Evolutionary conservation across 2,329 filamentous ascomycete species (phyloP).

Genomic region (Colletotrichum coccodes): DNA sequence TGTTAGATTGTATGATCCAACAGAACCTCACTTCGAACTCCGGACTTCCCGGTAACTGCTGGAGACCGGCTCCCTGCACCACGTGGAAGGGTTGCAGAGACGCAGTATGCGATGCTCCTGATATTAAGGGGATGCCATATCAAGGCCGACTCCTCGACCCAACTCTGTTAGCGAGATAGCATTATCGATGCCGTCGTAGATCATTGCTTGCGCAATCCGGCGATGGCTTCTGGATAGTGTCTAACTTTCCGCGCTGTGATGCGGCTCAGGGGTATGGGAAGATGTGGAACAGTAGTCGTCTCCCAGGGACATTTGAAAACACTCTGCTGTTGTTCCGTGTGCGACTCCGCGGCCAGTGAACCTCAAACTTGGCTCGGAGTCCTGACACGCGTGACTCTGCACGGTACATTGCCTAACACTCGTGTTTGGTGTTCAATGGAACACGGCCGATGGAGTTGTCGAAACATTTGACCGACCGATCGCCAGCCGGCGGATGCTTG

Average conservation of each 20-base stretch:
- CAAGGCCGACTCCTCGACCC: not conserved
- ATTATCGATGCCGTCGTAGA: not conserved
- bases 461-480: not conserved
- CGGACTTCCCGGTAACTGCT: conserved; percentile 20
- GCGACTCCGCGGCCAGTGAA: conserved; percentile 3
- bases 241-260: not conserved
- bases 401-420: not conserved
- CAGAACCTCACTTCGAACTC: not conserved
- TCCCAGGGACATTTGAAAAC: not conserved
- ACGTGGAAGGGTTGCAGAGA: conserved; percentile 5
- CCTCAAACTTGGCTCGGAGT: conserved; percentile 2
- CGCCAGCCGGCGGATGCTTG: not conserved
- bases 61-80: conserved; percentile 9
- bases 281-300: not conserved
- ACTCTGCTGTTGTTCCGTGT: not conserved
- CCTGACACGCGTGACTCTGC: conserved; percentile 24
- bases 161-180: not conserved
- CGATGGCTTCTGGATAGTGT: not conserved
- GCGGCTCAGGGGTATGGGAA: not conserved
- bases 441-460: not conserved
- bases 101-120: conserved; percentile 1
- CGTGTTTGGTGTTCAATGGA: not conserved
- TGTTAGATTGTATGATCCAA: not conserved
- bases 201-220: conserved; percentile 8
- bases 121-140: conserved; percentile 27